Evolutionary conservation across 2,329 filamentous ascomycete species (phyloP).

Genomic region (Aspergillus carbonarius): DNA sequence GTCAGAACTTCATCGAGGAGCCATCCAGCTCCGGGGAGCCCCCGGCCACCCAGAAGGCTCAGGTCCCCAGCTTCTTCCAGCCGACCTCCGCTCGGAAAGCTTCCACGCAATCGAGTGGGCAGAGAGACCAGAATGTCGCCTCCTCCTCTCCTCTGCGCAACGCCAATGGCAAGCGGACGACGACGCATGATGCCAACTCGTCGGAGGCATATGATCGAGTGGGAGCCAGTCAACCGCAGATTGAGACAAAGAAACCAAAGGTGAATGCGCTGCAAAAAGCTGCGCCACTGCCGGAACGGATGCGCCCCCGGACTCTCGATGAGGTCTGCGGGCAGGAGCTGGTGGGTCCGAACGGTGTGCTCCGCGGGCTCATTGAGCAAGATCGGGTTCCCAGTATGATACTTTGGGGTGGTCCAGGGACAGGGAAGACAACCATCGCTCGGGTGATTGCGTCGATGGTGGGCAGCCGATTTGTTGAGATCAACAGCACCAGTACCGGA

Average conservation of each 20-base stretch:
- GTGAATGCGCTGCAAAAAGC: constrained; percentile 63
- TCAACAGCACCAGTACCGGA: constrained; percentile 87
- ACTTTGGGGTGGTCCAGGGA: constrained; percentile 63
- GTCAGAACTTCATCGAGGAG: constrained; percentile 63
- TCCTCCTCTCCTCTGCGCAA: constrained; percentile 29
- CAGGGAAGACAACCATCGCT: constrained; percentile 69
- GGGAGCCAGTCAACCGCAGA: constrained; percentile 20
- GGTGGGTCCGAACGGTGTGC: constrained; percentile 77
- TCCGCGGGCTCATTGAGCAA: constrained; percentile 81
- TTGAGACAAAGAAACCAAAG: constrained; percentile 64
- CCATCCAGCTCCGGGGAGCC: constrained; percentile 46
- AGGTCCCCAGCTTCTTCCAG: constrained; percentile 56
- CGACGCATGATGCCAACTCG: constrained; percentile 25
- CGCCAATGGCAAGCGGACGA: constrained; percentile 34
- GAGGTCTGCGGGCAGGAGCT: constrained; percentile 90
- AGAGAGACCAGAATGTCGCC: constrained; percentile 23
- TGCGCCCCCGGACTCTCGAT: constrained; percentile 81
- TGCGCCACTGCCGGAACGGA: constrained; percentile 87
- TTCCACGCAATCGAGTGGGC: constrained; percentile 25
- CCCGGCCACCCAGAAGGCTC: constrained; percentile 38
- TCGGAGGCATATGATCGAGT: constrained; percentile 24
- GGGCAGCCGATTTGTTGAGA: constrained; percentile 85
- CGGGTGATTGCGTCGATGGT: constrained; percentile 81
- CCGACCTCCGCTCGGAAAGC: constrained; percentile 49
- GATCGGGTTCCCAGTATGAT: constrained; percentile 93